A percentile compares a stretch with the other conserved stretches of the same genome.
These are phyloP conservation scores for Ajuga chamaepitys DNA, from an alignment of 257 asterid genomes.

Conservation along the genomic window DNA sequence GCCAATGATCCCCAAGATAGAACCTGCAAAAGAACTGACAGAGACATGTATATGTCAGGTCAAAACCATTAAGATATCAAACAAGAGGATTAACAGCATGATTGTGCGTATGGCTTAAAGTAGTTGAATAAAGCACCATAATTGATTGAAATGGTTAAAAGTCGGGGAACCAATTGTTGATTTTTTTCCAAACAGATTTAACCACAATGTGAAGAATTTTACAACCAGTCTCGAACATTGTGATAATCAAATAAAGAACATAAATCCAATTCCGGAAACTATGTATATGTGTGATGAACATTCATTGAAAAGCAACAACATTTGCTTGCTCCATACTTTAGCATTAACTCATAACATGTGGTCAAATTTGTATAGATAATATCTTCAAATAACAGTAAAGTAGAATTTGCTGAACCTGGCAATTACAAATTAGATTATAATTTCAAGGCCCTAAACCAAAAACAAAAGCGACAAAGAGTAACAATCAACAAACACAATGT, in stretches of 20 bases:
- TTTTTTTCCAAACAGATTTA: neutral
- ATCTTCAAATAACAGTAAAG: slow-evolving; percentile 20
- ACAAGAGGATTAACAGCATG: neutral
- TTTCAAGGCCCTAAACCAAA: neutral
- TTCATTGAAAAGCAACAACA: neutral
- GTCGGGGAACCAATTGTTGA: neutral
- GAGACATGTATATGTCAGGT: slow-evolving; percentile 9
- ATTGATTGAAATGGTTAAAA: neutral
- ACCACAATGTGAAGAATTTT: neutral
- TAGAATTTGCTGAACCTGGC: neutral
- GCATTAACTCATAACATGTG: neutral
- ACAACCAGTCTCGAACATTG: neutral
- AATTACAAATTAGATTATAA: slow-evolving; percentile 4
- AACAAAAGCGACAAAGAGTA: no score
- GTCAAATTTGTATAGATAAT: neutral
- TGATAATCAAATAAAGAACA: neutral
- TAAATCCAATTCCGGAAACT: neutral
- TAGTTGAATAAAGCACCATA: neutral
- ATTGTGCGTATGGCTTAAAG: neutral
- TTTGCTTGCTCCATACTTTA: slow-evolving; percentile 12
- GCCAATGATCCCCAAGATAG: slow-evolving; percentile 80
- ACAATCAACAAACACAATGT: neutral
- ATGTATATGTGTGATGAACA: neutral
- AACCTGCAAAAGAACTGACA: slow-evolving; percentile 68
- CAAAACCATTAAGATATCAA: neutral